Base-by-base conservation (phyloP, 768 basidiomycete species). In the Tephrocybe rancida region DNA sequence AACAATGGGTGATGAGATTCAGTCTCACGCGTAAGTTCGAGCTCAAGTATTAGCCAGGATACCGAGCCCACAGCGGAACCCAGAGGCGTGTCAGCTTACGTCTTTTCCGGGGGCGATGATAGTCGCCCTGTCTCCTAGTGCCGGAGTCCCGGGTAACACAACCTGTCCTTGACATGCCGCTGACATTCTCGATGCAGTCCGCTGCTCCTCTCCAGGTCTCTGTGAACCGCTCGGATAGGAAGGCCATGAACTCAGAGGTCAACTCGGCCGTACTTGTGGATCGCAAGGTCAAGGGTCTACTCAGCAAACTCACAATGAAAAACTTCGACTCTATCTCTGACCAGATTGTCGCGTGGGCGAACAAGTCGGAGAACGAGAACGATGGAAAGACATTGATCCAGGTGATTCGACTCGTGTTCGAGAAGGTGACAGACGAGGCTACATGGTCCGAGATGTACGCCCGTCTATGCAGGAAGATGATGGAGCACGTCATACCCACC, bases 401-500 rank as follows among this genome's bases (percentile, higher is more conserved):
- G 63, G 96, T 98, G 67, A 98, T 97, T 70, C 85, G 88, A 53
- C 87, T 97, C 48, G 91, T 98, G 27, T 98, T 97, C 70, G 96
- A 97, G 71, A 97, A 95, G 79, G 95, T 95, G 9, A 97, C 92
- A 5, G 95, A 97, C 69, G 95, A 97, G 69, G 92, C 92, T 38
- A 84, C 87, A 8, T 95, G 92, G 90, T 95, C 92, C 2, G 90
- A 92, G 76, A 98, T 98, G 93, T 98, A 99, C 69, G 96, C 96
- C 25, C 86, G 90, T 27, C 77, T 99, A 32, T 98, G 95, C 68
- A 80, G 92, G 60, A 92, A 94, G 81, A 90, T 98, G 85, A 92
- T 95, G 90, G 92, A 95, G 72, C 85, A 84, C 67, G 90, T 98
- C 68, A 92, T 87, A 51, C 78, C 86, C 26, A 86, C 89, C 56